Percentiles rank a stretch among this genome's conserved stretches.
These are phyloP conservation scores for Tilletia caries DNA, from an alignment of 1,284 basidiomycete species.

Conservation along the genomic window DNA sequence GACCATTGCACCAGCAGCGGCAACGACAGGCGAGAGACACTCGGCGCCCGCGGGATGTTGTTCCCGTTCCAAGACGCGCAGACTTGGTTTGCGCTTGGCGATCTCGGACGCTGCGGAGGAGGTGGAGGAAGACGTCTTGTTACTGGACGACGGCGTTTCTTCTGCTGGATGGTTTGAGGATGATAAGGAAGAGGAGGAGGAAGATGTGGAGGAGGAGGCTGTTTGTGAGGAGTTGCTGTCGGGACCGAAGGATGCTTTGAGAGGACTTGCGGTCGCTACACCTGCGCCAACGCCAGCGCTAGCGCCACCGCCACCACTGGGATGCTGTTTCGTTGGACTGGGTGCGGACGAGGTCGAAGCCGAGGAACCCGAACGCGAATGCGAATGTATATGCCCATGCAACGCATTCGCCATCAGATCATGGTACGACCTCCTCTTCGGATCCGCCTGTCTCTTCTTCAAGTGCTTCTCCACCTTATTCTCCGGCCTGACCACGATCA, in stretches of 20 bases:
- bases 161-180: neutral
- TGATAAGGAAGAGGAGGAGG: neutral
- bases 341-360: no score
- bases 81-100: constrained; percentile 3
- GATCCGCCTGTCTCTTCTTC: constrained; percentile 48
- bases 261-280: neutral
- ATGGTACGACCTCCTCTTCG: constrained; percentile 47
- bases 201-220: neutral
- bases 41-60: constrained; percentile 1
- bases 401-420: constrained; percentile 30
- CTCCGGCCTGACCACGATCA: constrained; percentile 51
- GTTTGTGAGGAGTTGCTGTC: neutral
- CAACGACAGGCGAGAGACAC: neutral
- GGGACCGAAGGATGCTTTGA: neutral
- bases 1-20: neutral
- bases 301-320: no score
- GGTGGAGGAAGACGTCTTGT: neutral
- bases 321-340: no score
- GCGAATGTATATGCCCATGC: neutral
- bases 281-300: no score
- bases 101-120: neutral
- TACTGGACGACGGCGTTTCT: neutral
- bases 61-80: neutral
- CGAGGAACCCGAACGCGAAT: no score
- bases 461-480: constrained; percentile 51